A percentile compares a stretch with the other conserved stretches of the same genome.
These are phyloP conservation scores for Dothideomycetidae sp. DNA, from an alignment of 2,329 filamentous ascomycete species.

Conservation along the genomic window DNA sequence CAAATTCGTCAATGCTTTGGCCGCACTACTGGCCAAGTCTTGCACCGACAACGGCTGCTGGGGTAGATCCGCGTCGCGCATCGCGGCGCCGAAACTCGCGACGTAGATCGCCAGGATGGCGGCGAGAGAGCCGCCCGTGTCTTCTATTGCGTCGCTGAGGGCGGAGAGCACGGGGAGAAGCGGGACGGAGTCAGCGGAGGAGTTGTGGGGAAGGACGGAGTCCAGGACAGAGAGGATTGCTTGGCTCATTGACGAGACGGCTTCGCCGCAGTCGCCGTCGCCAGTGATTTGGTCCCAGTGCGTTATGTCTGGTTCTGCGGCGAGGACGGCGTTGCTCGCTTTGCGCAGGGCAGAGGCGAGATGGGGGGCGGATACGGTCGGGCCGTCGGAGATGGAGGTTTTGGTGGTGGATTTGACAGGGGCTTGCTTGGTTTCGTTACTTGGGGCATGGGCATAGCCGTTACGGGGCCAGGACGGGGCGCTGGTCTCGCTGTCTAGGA, in stretches of 20 bases:
- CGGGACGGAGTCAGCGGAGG: slow-evolving; percentile 12
- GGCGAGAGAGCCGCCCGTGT: slow-evolving; percentile 25
- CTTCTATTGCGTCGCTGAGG: slow-evolving; percentile 22
- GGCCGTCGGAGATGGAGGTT: slow-evolving; percentile 12
- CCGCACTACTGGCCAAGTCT: slow-evolving; percentile 20
- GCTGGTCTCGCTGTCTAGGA: slow-evolving; percentile 38
- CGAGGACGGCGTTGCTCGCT: slow-evolving; percentile 36
- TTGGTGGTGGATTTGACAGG: slow-evolving; percentile 13
- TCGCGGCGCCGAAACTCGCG: slow-evolving; percentile 26
- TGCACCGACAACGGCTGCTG: slow-evolving; percentile 15
- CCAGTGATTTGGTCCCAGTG: slow-evolving; percentile 50
- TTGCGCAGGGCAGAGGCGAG: slow-evolving; percentile 27
- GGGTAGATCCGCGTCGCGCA: slow-evolving; percentile 22
- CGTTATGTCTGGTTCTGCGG: slow-evolving; percentile 48
- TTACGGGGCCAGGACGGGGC: slow-evolving; percentile 40
- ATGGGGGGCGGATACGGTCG: slow-evolving; percentile 16
- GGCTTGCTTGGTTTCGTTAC: slow-evolving; percentile 8
- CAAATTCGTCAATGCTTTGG: slow-evolving; percentile 28
- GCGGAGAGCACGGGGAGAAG: slow-evolving; percentile 24
- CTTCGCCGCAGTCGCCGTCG: slow-evolving; percentile 52
- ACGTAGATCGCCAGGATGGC: slow-evolving; percentile 25
- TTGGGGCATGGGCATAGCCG: slow-evolving; percentile 20
- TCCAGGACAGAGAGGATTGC: slow-evolving; percentile 21
- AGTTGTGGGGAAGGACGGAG: slow-evolving; percentile 16
- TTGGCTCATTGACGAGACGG: slow-evolving; percentile 27